Evolutionary conservation across 2,329 filamentous ascomycete genomes (phyloP).

Genomic region (Scleromitrula shiraiana): DNA sequence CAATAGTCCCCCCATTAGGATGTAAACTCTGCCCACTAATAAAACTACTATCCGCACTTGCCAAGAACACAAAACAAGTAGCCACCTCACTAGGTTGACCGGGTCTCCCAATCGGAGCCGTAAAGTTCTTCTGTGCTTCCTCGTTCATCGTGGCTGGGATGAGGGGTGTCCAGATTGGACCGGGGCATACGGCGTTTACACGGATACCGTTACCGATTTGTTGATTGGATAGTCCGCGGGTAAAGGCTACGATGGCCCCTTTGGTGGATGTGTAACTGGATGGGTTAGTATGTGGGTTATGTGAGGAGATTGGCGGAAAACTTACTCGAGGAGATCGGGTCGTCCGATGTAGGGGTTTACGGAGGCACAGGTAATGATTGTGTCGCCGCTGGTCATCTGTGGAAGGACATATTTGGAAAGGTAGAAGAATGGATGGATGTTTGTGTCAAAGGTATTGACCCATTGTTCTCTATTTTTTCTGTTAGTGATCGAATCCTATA

Average conservation of each 20-base stretch:
- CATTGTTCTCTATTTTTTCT: conserved; percentile 56
- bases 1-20: conserved; percentile 50
- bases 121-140: conserved; percentile 64
- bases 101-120: conserved; percentile 66
- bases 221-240: conserved; percentile 69
- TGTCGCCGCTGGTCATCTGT: conserved; percentile 65
- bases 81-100: conserved; percentile 77
- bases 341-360: conserved; percentile 79
- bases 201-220: conserved; percentile 63
- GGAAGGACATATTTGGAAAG: conserved; percentile 68
- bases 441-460: conserved; percentile 71
- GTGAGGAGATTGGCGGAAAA: background rate
- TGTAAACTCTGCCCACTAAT: conserved; percentile 68
- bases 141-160: conserved; percentile 67
- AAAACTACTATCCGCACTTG: conserved; percentile 63
- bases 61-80: conserved; percentile 74
- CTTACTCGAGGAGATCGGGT: conserved; percentile 61
- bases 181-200: conserved; percentile 69
- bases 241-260: conserved; percentile 73
- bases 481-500: conserved; percentile 14
- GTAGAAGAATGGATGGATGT: conserved; percentile 78
- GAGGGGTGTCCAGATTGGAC: conserved; percentile 71
- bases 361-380: conserved; percentile 80
- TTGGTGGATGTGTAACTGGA: conserved; percentile 64
- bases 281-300: background rate